Percentiles rank a stretch among this genome's conserved stretches.
These are phyloP conservation scores for Fusarium papillatum DNA, from an alignment of 2,329 filamentous ascomycete genomes.

Conservation along the genomic window DNA sequence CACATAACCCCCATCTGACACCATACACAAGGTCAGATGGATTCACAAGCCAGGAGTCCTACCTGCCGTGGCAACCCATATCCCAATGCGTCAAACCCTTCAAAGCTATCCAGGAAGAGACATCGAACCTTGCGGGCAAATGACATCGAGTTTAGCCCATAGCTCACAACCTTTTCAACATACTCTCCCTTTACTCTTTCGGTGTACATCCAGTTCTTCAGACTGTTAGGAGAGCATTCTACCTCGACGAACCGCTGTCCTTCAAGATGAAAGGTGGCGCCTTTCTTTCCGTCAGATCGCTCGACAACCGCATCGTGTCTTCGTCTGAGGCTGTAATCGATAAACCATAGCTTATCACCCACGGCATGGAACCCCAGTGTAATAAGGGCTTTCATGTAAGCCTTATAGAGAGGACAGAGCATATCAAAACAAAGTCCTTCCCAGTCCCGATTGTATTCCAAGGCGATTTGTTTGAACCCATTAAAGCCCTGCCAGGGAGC, in stretches of 20 bases:
- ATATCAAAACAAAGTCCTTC: not conserved
- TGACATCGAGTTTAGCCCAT: not conserved
- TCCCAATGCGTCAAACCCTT: not conserved
- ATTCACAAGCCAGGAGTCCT: not conserved
- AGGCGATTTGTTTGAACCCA: not conserved
- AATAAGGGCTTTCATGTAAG: not conserved
- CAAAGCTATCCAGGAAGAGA: not conserved
- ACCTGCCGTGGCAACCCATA: not conserved
- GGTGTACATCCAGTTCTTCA: not conserved
- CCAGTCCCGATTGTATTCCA: not conserved
- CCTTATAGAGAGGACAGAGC: not conserved
- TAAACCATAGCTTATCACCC: not conserved
- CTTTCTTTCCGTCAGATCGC: not conserved
- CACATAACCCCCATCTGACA: not conserved
- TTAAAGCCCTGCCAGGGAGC: not conserved
- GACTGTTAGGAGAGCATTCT: not conserved
- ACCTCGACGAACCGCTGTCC: not conserved
- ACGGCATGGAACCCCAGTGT: not conserved
- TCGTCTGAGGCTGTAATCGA: not conserved
- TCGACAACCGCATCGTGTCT: not conserved
- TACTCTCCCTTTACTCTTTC: not conserved
- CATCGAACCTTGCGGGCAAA: not conserved
- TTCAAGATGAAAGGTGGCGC: not conserved
- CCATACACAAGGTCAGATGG: not conserved
- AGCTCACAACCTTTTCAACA: not conserved